Evolutionary conservation across 1,284 basidiomycete species (phyloP), one percentile per base, ranked within the genome.

Genomic region (Puccinia polysora): DNA sequence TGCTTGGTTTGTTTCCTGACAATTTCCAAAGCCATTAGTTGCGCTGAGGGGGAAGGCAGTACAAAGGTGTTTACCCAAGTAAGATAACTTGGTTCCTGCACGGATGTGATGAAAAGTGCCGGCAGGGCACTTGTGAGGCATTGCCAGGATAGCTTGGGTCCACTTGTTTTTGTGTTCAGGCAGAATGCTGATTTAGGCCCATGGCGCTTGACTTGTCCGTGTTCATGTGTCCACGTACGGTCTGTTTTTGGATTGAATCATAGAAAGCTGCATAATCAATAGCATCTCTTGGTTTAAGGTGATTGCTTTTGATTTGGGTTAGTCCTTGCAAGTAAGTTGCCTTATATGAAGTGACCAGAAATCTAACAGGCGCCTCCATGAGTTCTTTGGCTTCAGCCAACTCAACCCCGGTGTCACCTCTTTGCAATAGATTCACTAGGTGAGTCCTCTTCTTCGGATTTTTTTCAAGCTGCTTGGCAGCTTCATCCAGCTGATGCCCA

Each of bases 401-500:
- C 25, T 62, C 43, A n/a, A 25, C 3, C 18, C 32, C 32, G 38
- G 5, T 10, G 6, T 30, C 43, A 62, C 43, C 28, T 62, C 15
- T 10, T 6, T 43, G 14, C 18, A 62, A 15, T 20, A 62, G 59
- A 62, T 62, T 32, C 3, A 28, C 40, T 25, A 62, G 12, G 28
- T 30, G 28, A 25, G 5, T 23, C n/a, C 20, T 1, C 2, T 4
- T 47, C 43, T 20, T 62, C 3, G 25, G 23, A 62, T 47, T 47
- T 30, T 30, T 28, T 32, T 62, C 38, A 7, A 62, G 25, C 18
- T 30, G 59, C 14, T 45, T 62, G 1, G 23, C 43, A 45, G 59
- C 59, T 62, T 62, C 28, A 32, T 62, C 59, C 43, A 62, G 43
- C 30, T 62, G 40, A 62, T 47, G 43, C 25, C 23, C 40, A 30